Base-by-base conservation (phyloP, 140 eudicot species). In the Cichorium intybus region DNA sequence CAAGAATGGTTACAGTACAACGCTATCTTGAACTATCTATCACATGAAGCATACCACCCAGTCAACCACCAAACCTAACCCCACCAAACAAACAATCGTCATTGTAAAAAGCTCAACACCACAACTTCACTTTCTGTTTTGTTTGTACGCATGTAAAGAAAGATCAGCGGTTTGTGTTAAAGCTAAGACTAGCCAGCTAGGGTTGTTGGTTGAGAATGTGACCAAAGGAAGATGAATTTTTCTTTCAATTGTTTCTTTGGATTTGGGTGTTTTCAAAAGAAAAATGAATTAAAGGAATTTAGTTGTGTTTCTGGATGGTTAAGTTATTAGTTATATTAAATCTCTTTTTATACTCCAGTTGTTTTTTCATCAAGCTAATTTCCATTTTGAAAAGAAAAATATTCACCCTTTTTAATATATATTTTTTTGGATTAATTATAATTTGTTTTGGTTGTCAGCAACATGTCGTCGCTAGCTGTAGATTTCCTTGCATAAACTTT, bases 1-100 rank as follows among this genome's bases (percentile, higher is more conserved):
- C 41, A 80, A 72, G 69, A 85, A 84, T 85, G 95, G 84, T 27
- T 82, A 77, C 74, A 74, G 68, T 74, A 56, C 75, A 68, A 77
- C 78, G 75, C 75, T 67, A 53, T 81, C 70, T 79, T 72, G 70
- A 82, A 85, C 29, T 73, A 61, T 58, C 29, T 73, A 61, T 58
- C 53, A 70, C 20, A 6, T 49, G 53, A 62, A 35, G 56, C 62
- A 51, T 71, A 14, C 84, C 54, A 59, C 78, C 62, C 24, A 1
- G 21, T 28, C 61, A 14, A 29, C 62, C 62, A 20, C 26, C n/a
- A n/a, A n/a, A 60, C 27, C 71, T 33, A 9, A 29, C 22, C 46
- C 12, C 8, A 64, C 29, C 39, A 28, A 41, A 14, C 20, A 22
- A 48, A 57, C 24, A 59, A 60, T 48, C 68, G 48, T 60, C 24